Base-by-base conservation (phyloP, 306 rosid genomes). In the Prunus persica region DNA sequence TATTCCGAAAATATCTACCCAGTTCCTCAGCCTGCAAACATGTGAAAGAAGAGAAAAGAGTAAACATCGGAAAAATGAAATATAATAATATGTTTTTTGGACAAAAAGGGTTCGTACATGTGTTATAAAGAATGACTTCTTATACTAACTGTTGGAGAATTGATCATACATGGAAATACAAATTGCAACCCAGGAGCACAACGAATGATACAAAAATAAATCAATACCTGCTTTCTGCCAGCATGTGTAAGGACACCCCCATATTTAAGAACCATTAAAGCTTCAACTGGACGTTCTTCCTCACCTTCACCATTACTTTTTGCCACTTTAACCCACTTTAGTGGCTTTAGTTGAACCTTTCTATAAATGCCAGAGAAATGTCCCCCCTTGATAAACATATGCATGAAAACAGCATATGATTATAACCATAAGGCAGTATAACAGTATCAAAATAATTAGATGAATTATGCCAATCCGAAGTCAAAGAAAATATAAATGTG, bases 221-320 rank as follows among this genome's bases (percentile, higher is more conserved):
- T 64, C 69, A 56, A 65, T 74, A 95, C 99, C 99, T 95, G 99
- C 84, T 92, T 95, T 83, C 99, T 87, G 62, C 99, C 99, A 55
- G 99, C 99, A 73, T 95, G 99, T 30, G 99, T 95, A 73, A 95
- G 99, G 82, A 95, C 99, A 49, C 99, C 99, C 27, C 97, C 97
- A 74, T 95, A 95, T 86, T 95, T 95, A 47, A 95, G 99, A 83
- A 95, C 85, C 99, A 95, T 95, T 63, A 95, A 86, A 83, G 99
- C 99, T 88, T 95, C 92, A 85, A 84, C 84, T 0, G 97, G 97
- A n/a, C 91, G 90, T 82, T 95, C 99, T 87, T 95, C 98, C 82
- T 91, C 96, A 69, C 88, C 93, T 83, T 92, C 97, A 51, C 90
- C 92, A 78, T 83, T 82, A 79, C 79, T 73, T 83, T 85, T 90